These are phyloP conservation scores for Stellera chamaejasme DNA, from an alignment of 345 rosid species.

Conservation along the genomic window DNA sequence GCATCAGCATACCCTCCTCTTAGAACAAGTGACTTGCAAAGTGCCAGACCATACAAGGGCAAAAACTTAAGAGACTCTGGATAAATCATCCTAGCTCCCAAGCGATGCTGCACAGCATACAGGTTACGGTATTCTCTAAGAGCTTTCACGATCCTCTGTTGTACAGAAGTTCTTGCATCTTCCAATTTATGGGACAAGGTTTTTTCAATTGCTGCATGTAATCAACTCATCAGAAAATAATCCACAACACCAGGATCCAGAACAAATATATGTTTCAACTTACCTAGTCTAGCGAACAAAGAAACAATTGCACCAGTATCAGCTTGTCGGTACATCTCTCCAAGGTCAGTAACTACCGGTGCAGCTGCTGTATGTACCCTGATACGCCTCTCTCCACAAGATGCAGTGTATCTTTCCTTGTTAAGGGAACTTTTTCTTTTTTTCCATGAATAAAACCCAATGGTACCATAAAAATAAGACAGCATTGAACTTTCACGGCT, in stretches of 20 bases:
- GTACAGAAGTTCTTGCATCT: slow-evolving; percentile 76
- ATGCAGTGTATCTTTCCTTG: slow-evolving; percentile 82
- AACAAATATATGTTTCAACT: slow-evolving; percentile 13
- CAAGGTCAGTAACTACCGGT: slow-evolving; percentile 85
- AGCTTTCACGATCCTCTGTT: slow-evolving; percentile 81
- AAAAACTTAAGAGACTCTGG: slow-evolving; percentile 86
- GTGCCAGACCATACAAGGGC: slow-evolving; percentile 78
- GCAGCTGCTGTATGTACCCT: slow-evolving; percentile 93
- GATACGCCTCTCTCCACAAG: slow-evolving; percentile 99
- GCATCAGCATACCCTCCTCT: slow-evolving; percentile 88
- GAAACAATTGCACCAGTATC: slow-evolving; percentile 89
- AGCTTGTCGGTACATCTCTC: slow-evolving; percentile 95
- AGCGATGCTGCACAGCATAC: slow-evolving; percentile 85
- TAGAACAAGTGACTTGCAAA: slow-evolving; percentile 77
- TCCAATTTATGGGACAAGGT: slow-evolving; percentile 80
- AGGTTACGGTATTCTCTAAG: slow-evolving; percentile 89
- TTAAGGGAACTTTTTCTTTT: slow-evolving; percentile 29
- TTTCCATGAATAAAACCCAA: too few species aligned
- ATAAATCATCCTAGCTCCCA: slow-evolving; percentile 90
- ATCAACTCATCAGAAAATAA: slow-evolving; percentile 13
- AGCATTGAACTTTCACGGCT: too few species aligned
- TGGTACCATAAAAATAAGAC: too few species aligned
- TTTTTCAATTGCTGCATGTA: slow-evolving; percentile 86
- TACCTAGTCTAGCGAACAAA: slow-evolving; percentile 81
- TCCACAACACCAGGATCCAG: slow-evolving; percentile 11